Evolutionary conservation across 176 grass and related monocot species (phyloP).

Genomic region (Phoenix roebelenii): DNA sequence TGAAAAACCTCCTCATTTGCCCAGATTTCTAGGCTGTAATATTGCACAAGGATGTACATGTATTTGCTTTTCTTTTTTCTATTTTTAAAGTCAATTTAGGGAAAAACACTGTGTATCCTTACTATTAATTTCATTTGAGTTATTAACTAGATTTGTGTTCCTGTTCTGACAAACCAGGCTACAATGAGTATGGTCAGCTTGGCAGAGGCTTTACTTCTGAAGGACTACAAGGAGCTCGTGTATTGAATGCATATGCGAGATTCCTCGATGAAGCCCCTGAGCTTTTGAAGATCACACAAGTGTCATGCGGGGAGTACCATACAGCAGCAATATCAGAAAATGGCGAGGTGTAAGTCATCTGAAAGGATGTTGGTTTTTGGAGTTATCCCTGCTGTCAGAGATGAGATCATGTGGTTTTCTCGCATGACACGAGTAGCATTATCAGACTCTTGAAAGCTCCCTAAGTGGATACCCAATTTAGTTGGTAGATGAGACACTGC

Average conservation of each 20-base stretch:
- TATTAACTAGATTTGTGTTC: slow-evolving; percentile 22
- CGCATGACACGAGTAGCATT: slow-evolving; percentile 20
- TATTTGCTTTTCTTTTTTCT: too few species aligned
- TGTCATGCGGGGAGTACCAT: slow-evolving; percentile 96
- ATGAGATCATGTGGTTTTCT: slow-evolving; percentile 35
- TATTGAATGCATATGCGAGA: slow-evolving; percentile 81
- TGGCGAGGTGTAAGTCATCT: slow-evolving; percentile 91
- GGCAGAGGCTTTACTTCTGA: slow-evolving; percentile 92
- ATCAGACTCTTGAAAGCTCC: too few species aligned
- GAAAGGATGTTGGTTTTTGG: slow-evolving; percentile 32
- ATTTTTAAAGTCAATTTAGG: neutral
- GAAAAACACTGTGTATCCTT: slow-evolving; percentile 4
- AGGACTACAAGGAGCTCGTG: slow-evolving; percentile 76
- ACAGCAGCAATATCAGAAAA: slow-evolving; percentile 84
- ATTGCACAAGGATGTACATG: too few species aligned
- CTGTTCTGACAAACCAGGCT: slow-evolving; percentile 85
- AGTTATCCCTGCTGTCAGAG: slow-evolving; percentile 32
- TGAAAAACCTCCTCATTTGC: too few species aligned
- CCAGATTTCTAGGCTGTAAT: too few species aligned
- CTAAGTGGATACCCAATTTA: too few species aligned
- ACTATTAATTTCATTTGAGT: neutral
- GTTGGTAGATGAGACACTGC: too few species aligned
- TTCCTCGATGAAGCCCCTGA: slow-evolving; percentile 87
- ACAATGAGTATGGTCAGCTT: slow-evolving; percentile 97
- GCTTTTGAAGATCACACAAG: slow-evolving; percentile 68